A percentile compares a stretch with the other conserved stretches of the same genome.
These are phyloP conservation scores for Pseudocercospora crystallina DNA, from an alignment of 2,329 filamentous ascomycete species.

Conservation along the genomic window DNA sequence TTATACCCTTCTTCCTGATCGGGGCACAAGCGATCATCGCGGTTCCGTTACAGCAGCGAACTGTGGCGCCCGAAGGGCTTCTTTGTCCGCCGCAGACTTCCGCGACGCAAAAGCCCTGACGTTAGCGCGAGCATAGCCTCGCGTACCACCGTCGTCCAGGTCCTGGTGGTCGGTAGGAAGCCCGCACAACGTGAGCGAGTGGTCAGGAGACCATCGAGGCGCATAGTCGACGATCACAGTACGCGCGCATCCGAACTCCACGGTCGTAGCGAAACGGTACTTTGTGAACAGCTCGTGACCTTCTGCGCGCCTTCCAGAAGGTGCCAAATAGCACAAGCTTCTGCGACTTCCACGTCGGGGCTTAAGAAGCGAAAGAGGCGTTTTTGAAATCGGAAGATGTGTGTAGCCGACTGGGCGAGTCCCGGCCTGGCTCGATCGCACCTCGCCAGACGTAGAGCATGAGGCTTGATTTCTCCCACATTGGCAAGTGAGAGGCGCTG, in stretches of 20 bases:
- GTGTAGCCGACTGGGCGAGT: too few species aligned
- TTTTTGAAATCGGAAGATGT: too few species aligned
- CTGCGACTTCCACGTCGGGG: constrained; percentile 4
- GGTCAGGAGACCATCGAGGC: background rate
- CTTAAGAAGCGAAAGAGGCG: background rate
- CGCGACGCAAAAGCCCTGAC: background rate
- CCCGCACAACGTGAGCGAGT: too few species aligned
- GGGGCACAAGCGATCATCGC: constrained; percentile 10
- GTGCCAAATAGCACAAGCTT: background rate
- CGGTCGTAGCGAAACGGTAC: background rate
- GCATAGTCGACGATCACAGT: too few species aligned
- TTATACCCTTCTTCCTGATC: constrained; percentile 11
- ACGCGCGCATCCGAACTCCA: background rate
- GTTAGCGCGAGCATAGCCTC: background rate
- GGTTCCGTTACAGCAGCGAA: constrained; percentile 11
- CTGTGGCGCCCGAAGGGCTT: constrained; percentile 8
- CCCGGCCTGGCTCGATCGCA: too few species aligned
- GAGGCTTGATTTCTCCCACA: too few species aligned
- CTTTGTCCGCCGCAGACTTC: constrained; percentile 10
- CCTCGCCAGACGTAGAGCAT: too few species aligned
- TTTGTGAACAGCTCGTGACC: background rate
- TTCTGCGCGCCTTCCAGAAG: constrained; percentile 4
- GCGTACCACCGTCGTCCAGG: background rate
- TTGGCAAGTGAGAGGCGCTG: too few species aligned
- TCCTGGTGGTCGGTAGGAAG: background rate